Percentiles rank a stretch among this genome's conserved stretches.
Evolutionary conservation across 306 rosid species (phyloP).

Genomic region (Rubus parviflorus): DNA sequence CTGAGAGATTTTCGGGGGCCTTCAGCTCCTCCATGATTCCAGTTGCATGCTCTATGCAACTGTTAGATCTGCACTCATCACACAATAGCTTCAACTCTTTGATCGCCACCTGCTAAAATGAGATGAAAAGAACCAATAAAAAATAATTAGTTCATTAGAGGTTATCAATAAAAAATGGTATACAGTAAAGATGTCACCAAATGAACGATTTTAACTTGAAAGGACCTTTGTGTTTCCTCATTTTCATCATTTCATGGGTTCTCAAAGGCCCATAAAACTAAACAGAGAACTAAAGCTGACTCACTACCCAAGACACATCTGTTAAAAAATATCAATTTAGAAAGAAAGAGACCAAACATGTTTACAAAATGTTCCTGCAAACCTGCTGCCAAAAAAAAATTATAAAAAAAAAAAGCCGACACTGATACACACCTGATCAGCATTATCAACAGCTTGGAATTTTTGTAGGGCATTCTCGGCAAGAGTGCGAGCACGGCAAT

Average conservation of each 20-base stretch:
- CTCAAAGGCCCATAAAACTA: neutral
- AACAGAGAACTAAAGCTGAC: neutral
- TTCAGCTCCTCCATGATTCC: constrained; percentile 57
- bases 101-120: constrained; percentile 28
- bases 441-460: constrained; percentile 18
- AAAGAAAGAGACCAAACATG: neutral
- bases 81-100: constrained; percentile 50
- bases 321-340: neutral
- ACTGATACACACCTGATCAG: constrained; percentile 35
- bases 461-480: constrained; percentile 44
- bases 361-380: neutral
- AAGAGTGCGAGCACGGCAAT: constrained; percentile 61
- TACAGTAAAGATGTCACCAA: neutral
- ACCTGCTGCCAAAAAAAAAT: neutral
- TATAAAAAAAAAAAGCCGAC: neutral
- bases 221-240: neutral
- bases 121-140: neutral
- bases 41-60: constrained; percentile 57
- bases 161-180: neutral
- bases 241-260: neutral
- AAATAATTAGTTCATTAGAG: neutral
- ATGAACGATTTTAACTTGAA: neutral
- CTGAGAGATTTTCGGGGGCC: constrained; percentile 55
- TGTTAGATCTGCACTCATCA: constrained; percentile 53
- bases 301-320: neutral